phyloP scores from a whole-genome alignment of 2,329 filamentous ascomycete species.

The Ophiosphaerella narmari region DNA sequence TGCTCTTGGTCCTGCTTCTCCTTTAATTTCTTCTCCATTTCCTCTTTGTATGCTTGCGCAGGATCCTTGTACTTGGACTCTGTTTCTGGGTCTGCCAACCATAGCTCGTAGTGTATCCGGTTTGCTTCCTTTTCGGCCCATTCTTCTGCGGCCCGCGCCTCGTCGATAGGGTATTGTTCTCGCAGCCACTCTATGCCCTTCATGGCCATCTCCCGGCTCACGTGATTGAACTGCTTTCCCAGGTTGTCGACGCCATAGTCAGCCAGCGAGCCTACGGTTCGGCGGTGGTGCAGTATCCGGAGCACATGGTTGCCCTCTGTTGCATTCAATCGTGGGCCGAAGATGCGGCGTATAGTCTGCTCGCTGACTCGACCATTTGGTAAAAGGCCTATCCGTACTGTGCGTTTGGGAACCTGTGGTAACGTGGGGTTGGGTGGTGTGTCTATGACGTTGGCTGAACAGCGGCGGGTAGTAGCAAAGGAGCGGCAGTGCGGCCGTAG shows the following conservation, averaged over 20 bases:
- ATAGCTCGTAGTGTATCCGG: conserved; percentile 44
- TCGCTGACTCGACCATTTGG: conserved; percentile 35
- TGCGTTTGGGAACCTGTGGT: conserved; percentile 31
- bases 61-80: conserved; percentile 47
- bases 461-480: conserved; percentile 29
- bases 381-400: conserved; percentile 38
- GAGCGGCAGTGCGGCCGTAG: conserved; percentile 24
- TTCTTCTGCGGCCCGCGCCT: conserved; percentile 45
- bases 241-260: conserved; percentile 47
- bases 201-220: conserved; percentile 32
- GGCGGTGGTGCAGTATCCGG: conserved; percentile 46
- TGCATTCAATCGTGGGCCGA: conserved; percentile 33
- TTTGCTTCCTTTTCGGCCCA: conserved; percentile 48
- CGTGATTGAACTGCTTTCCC: conserved; percentile 31
- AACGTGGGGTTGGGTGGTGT: conserved; percentile 26
- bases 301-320: conserved; percentile 43
- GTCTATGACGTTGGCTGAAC: conserved; percentile 30
- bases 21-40: conserved; percentile 40
- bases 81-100: conserved; percentile 44
- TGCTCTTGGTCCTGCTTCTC: conserved; percentile 24
- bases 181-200: conserved; percentile 45
- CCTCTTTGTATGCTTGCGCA: conserved; percentile 37
- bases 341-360: conserved; percentile 33
- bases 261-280: conserved; percentile 45
- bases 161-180: conserved; percentile 44